phyloP scores from a whole-genome alignment of 2,329 filamentous ascomycete species.

The Phyllosticta capitalensis region DNA sequence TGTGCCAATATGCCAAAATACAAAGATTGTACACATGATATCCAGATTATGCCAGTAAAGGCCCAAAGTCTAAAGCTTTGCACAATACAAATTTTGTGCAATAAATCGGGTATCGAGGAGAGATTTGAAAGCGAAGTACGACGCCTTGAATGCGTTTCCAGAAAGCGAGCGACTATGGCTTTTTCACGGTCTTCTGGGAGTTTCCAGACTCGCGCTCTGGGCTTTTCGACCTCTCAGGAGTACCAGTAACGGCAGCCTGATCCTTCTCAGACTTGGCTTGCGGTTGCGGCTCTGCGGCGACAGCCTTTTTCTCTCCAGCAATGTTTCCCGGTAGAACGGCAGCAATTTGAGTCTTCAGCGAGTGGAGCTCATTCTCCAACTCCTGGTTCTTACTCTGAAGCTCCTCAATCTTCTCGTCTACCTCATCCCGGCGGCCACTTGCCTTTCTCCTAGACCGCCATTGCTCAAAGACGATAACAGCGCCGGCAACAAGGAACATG shows the following conservation, averaged over 20 bases:
- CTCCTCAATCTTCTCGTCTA: conserved; percentile 49
- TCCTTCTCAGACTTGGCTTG: neutral
- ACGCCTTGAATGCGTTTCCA: neutral
- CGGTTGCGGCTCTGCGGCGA: neutral
- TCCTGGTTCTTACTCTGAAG: conserved; percentile 40
- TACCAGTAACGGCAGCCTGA: neutral
- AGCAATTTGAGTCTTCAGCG: conserved; percentile 24
- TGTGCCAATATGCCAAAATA: neutral
- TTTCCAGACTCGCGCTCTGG: neutral
- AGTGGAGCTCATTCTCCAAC: conserved; percentile 31
- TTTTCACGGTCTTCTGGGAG: neutral
- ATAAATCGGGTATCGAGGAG: conserved; percentile 3
- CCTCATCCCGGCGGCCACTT: conserved; percentile 48
- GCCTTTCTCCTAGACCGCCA: conserved; percentile 54
- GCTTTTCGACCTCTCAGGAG: neutral
- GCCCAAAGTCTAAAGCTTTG: neutral
- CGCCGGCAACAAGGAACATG: conserved; percentile 54
- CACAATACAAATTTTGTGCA: neutral
- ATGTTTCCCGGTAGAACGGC: neutral
- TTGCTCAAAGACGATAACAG: conserved; percentile 53
- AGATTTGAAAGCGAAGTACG: neutral
- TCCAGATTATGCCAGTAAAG: neutral
- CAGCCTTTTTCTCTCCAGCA: neutral
- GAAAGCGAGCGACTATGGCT: neutral
- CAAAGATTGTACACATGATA: neutral